Conservation (phyloP, 768 basidiomycete species). For the Lactarius hengduanensis region DNA sequence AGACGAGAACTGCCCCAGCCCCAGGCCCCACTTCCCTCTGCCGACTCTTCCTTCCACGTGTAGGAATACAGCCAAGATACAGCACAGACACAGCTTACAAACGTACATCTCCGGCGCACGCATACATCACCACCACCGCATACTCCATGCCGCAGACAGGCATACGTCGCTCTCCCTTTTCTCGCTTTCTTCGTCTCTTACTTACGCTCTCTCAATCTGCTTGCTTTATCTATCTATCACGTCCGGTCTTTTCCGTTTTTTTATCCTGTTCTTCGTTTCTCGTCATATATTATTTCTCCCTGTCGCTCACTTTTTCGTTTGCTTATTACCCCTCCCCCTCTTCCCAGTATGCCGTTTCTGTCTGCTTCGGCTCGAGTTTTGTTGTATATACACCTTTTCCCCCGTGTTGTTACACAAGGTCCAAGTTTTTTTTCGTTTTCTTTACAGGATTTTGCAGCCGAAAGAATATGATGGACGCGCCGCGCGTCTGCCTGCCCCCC, state of each 20-base stretch:
- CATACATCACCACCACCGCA: background rate
- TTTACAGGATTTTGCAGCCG: background rate
- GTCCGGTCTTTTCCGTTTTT: background rate
- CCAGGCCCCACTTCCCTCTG: background rate
- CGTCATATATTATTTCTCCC: background rate
- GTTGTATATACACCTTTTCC: background rate
- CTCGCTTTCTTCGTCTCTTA: background rate
- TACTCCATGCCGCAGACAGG: background rate
- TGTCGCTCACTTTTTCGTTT: background rate
- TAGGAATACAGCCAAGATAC: conserved; percentile 1
- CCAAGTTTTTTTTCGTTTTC: background rate
- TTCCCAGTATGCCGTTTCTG: background rate
- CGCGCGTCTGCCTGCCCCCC: background rate
- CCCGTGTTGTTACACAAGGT: background rate
- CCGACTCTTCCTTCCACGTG: background rate
- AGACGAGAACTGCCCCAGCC: background rate
- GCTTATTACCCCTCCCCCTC: background rate
- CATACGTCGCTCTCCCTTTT: background rate
- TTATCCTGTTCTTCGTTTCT: background rate
- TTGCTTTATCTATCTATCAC: background rate
- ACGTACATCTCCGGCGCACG: background rate
- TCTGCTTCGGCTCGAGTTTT: background rate
- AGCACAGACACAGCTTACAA: background rate
- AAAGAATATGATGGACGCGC: background rate
- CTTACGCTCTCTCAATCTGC: background rate